A percentile compares a stretch with the other conserved stretches of the same genome.
Evolutionary conservation across 1,284 basidiomycete species (phyloP).

Genomic region (Paramarasmius palmivorus): DNA sequence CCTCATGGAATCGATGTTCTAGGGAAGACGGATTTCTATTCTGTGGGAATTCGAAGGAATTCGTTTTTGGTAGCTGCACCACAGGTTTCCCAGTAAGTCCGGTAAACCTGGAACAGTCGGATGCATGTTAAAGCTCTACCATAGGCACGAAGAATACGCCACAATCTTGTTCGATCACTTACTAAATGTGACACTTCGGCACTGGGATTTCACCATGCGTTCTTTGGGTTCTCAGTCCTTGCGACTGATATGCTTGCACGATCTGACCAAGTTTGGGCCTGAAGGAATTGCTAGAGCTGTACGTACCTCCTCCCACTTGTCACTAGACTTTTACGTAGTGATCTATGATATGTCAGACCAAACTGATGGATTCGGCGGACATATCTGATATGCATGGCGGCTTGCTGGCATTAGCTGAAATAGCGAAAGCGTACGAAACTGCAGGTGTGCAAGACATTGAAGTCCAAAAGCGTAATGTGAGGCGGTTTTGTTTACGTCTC

Average conservation of each 20-base stretch:
- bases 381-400: conserved; percentile 78
- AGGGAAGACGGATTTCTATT: conserved; percentile 92
- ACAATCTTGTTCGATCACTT: conserved; percentile 74
- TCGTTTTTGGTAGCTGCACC: conserved; percentile 85
- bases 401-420: conserved; percentile 72
- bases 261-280: conserved; percentile 56
- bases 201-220: conserved; percentile 90
- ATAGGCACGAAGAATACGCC: conserved; percentile 73
- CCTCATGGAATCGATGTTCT: conserved; percentile 94
- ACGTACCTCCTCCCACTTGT: conserved; percentile 21
- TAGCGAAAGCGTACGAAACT: conserved; percentile 55
- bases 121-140: conserved; percentile 15
- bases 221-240: conserved; percentile 80
- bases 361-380: conserved; percentile 67
- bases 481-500: conserved; percentile 9
- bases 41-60: conserved; percentile 83
- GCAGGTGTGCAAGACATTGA: conserved; percentile 28
- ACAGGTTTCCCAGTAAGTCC: conserved; percentile 78
- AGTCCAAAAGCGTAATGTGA: conserved; percentile 30
- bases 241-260: conserved; percentile 63
- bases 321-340: conserved; percentile 8
- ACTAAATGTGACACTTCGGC: conserved; percentile 73
- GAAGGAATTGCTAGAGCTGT: conserved; percentile 53
- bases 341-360: conserved; percentile 41
- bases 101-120: conserved; percentile 6